A percentile compares a stretch with the other conserved stretches of the same genome.
phyloP scores from a whole-genome alignment of 371 early-diverging fungal species.

The Apophysomyces elegans region DNA sequence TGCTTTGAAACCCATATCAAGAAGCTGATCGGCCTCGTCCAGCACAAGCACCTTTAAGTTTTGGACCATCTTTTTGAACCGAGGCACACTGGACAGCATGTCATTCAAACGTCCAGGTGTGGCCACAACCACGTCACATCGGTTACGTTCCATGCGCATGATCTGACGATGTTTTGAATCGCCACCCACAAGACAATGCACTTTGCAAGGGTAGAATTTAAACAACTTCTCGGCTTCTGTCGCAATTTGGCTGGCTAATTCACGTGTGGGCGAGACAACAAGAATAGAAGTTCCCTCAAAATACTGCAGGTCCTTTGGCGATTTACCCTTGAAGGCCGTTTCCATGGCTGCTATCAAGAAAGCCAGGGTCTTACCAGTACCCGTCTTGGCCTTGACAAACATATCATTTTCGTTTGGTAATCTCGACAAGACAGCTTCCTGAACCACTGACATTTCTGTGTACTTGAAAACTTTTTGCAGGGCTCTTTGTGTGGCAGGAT shows the following conservation, averaged over 20 bases:
- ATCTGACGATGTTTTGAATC: conserved; percentile 70
- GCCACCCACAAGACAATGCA: conserved; percentile 92
- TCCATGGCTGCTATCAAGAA: conserved; percentile 93
- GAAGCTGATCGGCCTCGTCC: conserved; percentile 99
- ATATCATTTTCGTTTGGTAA: conserved; percentile 81
- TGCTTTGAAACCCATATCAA: conserved; percentile 98
- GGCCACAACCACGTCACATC: conserved; percentile 90
- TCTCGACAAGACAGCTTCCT: conserved; percentile 74
- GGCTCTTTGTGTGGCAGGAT: conserved; percentile 66
- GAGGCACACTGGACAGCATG: conserved; percentile 69
- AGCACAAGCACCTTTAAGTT: conserved; percentile 81
- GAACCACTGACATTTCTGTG: conserved; percentile 80
- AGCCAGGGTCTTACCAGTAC: conserved; percentile 97
- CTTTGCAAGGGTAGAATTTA: conserved; percentile 66
- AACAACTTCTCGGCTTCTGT: conserved; percentile 79
- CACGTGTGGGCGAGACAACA: conserved; percentile 96
- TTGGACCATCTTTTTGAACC: conserved; percentile 61
- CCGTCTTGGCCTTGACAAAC: conserved; percentile 96
- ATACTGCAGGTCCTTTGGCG: conserved; percentile 30
- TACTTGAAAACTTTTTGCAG: conserved; percentile 72
- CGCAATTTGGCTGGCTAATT: conserved; percentile 95
- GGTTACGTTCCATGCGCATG: conserved; percentile 56
- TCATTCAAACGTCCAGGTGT: conserved; percentile 96
- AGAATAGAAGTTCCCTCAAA: conserved; percentile 74
- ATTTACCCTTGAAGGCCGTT: conserved; percentile 49